Base-by-base conservation (phyloP, 1,284 basidiomycete species). In the Blastosporella zonata region DNA sequence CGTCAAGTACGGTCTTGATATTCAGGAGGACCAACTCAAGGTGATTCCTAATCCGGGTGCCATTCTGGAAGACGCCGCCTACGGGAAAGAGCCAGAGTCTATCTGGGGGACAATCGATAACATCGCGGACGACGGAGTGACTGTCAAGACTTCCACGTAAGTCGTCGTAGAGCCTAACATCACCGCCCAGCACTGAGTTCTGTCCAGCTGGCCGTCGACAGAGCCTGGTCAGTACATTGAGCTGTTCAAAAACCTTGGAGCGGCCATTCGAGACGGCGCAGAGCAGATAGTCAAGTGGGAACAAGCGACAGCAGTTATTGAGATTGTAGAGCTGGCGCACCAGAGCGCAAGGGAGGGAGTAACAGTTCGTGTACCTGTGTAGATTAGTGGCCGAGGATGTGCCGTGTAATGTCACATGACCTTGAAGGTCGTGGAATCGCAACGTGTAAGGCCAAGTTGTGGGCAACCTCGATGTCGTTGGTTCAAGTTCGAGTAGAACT, bases 1-100 rank as follows among this genome's bases (percentile, higher is more conserved):
- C 64, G 69, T 77, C 53, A 94, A 95, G 67, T 79, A 75, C 59
- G 90, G 89, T 1, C 65, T 91, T 34, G 90, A 93, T 64, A 70
- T 81, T 2, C 90, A 93, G 62, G 91, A 93, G 67, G 81, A 82
- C 52, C 79, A 83, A 50, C 72, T 86, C 36, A 81, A 78, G 60
- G 71, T 63, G 2, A 79, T 86, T 48, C 59, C 74, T 8, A 60
- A 66, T 8, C 77, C 79, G n/a, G 63, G 61, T 10, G 70, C 66
- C 12, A 78, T 84, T 47, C 65, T 75, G 42, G 66, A 71, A 42
- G 60, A 65, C 1, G 62, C 15, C 37, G 27, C 62, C 22, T 84
- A 74, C 55, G 83, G 81, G 3, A 67, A 65, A 42, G 87, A 90
- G 62, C 78, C 82, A 2, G 74, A 81, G 58, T 66, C 67, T 25